These are phyloP conservation scores for Strigomonas culicis DNA, from an alignment of 208 protist genomes.

Conservation along the genomic window DNA sequence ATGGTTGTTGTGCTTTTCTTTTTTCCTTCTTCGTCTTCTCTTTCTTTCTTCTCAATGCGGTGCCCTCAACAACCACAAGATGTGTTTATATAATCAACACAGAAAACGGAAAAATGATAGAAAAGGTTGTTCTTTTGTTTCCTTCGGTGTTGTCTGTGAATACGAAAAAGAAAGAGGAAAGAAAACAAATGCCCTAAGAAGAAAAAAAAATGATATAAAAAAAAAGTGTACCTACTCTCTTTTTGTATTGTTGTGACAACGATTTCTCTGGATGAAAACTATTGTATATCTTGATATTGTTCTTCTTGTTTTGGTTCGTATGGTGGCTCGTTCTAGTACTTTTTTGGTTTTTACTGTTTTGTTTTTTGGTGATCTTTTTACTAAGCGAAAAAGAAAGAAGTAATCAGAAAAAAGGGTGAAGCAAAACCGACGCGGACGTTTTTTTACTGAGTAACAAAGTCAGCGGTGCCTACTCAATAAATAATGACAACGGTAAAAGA, in stretches of 20 bases:
- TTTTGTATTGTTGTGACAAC: too few relatives aligned
- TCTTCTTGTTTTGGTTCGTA: constrained; percentile 1
- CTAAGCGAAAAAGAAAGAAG: not conserved
- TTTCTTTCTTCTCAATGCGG: not conserved
- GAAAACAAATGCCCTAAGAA: not conserved
- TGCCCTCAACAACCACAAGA: not conserved
- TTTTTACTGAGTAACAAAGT: too few relatives aligned
- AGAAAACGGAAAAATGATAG: constrained; percentile 6
- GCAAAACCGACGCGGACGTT: too few relatives aligned
- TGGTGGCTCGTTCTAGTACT: not conserved
- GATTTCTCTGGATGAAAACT: not conserved
- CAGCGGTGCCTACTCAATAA: not conserved
- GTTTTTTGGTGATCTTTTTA: not conserved
- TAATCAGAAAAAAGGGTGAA: not conserved
- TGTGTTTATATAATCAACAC: not conserved
- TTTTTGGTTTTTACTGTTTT: constrained; percentile 1
- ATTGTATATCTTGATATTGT: not conserved
- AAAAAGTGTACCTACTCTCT: not conserved
- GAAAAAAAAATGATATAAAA: constrained; percentile 12
- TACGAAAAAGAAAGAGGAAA: constrained; percentile 1
- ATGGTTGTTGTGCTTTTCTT: too few relatives aligned
- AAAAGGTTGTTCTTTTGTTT: not conserved
- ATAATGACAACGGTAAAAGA: constrained; percentile 8
- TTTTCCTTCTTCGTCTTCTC: too few relatives aligned
- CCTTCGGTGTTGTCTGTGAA: not conserved